These are phyloP conservation scores for Cryptosporidium viatorum DNA, from an alignment of 169 alveolate species.

Conservation along the genomic window DNA sequence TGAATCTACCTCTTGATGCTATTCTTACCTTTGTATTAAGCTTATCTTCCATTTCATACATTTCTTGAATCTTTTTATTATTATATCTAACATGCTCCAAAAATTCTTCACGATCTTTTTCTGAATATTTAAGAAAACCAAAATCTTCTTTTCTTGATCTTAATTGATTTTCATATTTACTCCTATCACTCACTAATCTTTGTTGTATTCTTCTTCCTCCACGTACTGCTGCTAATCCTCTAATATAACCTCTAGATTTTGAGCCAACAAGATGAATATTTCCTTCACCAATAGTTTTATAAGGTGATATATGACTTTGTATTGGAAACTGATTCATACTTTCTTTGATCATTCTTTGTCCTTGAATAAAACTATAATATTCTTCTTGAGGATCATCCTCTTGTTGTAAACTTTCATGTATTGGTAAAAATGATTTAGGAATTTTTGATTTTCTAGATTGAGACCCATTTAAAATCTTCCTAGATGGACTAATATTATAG, in stretches of 20 bases:
- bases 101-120: slow-evolving; percentile 17
- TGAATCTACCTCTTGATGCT: slow-evolving; percentile 47
- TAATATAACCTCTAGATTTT: slow-evolving; percentile 37
- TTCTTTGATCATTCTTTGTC: slow-evolving; percentile 64
- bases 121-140: slow-evolving; percentile 35
- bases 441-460: slow-evolving; percentile 46
- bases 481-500: slow-evolving; percentile 44
- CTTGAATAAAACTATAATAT: slow-evolving; percentile 41
- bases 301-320: background rate
- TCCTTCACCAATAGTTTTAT: background rate
- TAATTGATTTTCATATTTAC: slow-evolving; percentile 19
- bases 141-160: slow-evolving; percentile 31
- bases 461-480: slow-evolving; percentile 36
- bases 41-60: slow-evolving; percentile 26
- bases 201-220: slow-evolving; percentile 62
- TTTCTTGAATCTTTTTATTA: background rate
- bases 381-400: slow-evolving; percentile 70
- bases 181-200: slow-evolving; percentile 18
- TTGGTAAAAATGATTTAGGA: slow-evolving; percentile 52
- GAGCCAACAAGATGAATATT: slow-evolving; percentile 4
- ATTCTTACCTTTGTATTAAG: slow-evolving; percentile 18
- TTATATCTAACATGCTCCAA: background rate
- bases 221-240: slow-evolving; percentile 61
- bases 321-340: slow-evolving; percentile 41
- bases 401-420: slow-evolving; percentile 53